These are phyloP conservation scores for Eudorina sp. DNA, from an alignment of 139 green algal species.

Conservation along the genomic window DNA sequence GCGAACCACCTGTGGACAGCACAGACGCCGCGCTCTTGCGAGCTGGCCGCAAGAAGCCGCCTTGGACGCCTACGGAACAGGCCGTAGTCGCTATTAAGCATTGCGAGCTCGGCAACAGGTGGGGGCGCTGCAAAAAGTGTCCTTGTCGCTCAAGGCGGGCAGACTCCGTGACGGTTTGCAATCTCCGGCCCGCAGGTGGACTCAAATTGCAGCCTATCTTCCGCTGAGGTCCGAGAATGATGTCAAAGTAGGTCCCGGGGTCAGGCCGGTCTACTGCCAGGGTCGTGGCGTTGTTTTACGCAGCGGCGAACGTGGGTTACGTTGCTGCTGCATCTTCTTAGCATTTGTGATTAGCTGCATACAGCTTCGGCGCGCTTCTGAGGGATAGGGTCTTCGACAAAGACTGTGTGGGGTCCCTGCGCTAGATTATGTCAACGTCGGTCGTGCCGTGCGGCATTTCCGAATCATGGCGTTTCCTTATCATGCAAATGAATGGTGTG, in stretches of 20 bases:
- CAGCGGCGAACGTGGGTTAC: background rate
- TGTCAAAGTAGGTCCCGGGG: constrained; percentile 29
- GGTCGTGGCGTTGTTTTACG: constrained; percentile 3
- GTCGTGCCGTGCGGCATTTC: background rate
- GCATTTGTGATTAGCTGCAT: background rate
- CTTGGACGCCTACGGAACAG: constrained; percentile 35
- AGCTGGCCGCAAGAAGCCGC: constrained; percentile 22
- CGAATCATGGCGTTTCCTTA: background rate
- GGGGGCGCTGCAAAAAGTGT: constrained; percentile 4
- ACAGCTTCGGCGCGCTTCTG: background rate
- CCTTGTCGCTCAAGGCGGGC: constrained; percentile 18
- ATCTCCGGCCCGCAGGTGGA: constrained; percentile 9
- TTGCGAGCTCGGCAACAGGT: constrained; percentile 34
- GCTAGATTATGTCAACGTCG: constrained; percentile 25
- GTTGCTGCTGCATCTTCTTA: background rate
- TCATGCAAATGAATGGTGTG: background rate
- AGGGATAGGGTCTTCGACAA: constrained; percentile 19
- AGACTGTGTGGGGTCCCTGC: background rate
- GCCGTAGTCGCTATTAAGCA: constrained; percentile 40
- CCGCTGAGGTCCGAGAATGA: constrained; percentile 37
- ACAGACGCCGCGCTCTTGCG: constrained; percentile 8
- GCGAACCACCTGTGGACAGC: constrained; percentile 24
- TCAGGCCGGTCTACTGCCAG: background rate
- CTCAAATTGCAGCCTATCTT: constrained; percentile 43
- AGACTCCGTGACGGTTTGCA: background rate